These are phyloP conservation scores for Ceratocystis huliohia DNA, from an alignment of 2,329 filamentous ascomycete genomes.

Conservation along the genomic window DNA sequence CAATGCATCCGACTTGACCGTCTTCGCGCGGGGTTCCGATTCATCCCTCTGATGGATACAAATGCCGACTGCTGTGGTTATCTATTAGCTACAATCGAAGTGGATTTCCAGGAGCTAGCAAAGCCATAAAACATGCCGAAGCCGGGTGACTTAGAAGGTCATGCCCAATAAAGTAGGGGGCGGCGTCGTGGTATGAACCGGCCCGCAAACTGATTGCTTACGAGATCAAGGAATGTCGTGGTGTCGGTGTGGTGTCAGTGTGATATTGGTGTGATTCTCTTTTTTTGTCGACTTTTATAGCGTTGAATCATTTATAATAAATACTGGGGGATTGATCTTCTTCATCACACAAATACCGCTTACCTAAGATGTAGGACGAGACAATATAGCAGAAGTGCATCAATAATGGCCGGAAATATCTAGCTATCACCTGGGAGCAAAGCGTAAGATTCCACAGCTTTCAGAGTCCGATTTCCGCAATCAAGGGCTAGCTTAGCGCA, in stretches of 20 bases:
- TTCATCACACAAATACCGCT: neutral
- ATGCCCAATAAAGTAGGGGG: neutral
- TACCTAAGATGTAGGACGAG: neutral
- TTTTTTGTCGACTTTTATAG: neutral
- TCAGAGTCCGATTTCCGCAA: neutral
- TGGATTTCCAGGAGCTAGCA: conserved; percentile 29
- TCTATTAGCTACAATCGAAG: conserved; percentile 42
- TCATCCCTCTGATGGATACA: conserved; percentile 38
- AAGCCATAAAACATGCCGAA: neutral
- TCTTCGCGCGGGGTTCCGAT: conserved; percentile 42
- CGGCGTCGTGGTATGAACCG: neutral
- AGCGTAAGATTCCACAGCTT: neutral
- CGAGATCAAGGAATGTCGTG: neutral
- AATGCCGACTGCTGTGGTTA: conserved; percentile 35
- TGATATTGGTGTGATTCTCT: neutral
- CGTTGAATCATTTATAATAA: neutral
- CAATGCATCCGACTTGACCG: conserved; percentile 48
- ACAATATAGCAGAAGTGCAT: neutral
- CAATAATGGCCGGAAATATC: neutral
- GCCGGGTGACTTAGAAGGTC: neutral
- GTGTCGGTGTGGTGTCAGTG: neutral
- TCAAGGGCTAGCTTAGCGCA: neutral
- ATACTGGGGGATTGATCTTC: neutral
- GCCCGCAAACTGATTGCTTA: neutral
- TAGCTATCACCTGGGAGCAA: neutral